A percentile compares a stretch with the other conserved stretches of the same genome.
phyloP scores from a whole-genome alignment of 345 rosid species.

The Populus simonii region DNA sequence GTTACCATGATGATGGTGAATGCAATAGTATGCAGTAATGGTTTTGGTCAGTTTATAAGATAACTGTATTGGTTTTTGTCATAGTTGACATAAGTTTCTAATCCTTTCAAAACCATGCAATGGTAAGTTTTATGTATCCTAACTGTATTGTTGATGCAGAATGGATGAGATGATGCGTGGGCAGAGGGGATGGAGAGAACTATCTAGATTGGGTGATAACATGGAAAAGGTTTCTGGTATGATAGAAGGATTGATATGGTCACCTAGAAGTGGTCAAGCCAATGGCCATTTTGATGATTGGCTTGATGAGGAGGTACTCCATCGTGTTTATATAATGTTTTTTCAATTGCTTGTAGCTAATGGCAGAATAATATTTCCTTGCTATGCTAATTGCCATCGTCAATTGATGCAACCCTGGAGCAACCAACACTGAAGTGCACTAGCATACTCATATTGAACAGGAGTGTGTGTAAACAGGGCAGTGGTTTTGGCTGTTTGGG shows the following conservation, averaged over 20 bases:
- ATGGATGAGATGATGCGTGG: conserved; percentile 99
- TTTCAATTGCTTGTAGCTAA: not conserved
- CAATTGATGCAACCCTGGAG: too few relatives aligned
- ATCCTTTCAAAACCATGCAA: not conserved
- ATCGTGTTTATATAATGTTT: not conserved
- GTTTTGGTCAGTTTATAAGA: not conserved
- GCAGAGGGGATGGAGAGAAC: conserved; percentile 92
- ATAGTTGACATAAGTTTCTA: not conserved
- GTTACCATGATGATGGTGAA: not conserved
- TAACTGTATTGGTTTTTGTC: not conserved
- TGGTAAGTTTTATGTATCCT: not conserved
- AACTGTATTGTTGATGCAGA: conserved; percentile 36
- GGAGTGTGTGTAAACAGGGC: not conserved
- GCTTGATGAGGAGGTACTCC: conserved; percentile 56
- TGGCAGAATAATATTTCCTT: not conserved
- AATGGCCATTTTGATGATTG: conserved; percentile 45
- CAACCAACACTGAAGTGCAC: not conserved
- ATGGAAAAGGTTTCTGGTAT: conserved; percentile 71
- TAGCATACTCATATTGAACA: not conserved
- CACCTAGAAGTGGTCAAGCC: conserved; percentile 56
- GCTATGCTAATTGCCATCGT: not conserved
- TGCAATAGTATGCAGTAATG: not conserved
- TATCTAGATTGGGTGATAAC: conserved; percentile 77
- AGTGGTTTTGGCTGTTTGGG: not conserved
- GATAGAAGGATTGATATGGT: conserved; percentile 90